A percentile compares a stretch with the other conserved stretches of the same genome.
phyloP scores from a whole-genome alignment of 305 asterid genomes.

The Solanum chacoense region DNA sequence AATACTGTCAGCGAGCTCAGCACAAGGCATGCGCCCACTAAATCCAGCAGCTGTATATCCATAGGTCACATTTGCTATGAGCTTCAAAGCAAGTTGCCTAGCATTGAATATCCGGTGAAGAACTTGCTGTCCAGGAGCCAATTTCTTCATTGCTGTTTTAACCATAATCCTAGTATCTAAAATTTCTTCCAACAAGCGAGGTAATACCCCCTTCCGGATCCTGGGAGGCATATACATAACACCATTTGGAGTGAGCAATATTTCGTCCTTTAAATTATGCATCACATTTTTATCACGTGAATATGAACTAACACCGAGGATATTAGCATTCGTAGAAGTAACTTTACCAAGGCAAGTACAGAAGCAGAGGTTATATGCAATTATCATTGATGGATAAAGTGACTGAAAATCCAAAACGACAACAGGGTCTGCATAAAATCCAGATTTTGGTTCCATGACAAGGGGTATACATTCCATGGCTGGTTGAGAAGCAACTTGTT shows the following conservation, averaged over 20 bases:
- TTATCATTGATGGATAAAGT: constrained; percentile 96
- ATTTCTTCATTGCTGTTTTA: constrained; percentile 89
- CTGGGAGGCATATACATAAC: constrained; percentile 78
- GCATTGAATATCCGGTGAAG: constrained; percentile 85
- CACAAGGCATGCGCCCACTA: constrained; percentile 99
- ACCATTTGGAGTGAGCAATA: constrained; percentile 82
- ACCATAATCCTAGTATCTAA: constrained; percentile 92
- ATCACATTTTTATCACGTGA: constrained; percentile 43
- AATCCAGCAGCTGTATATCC: constrained; percentile 99
- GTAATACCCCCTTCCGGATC: constrained; percentile 73
- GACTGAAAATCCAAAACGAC: constrained; percentile 95
- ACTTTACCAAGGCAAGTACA: constrained; percentile 92
- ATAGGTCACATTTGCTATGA: constrained; percentile 93
- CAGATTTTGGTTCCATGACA: constrained; percentile 98
- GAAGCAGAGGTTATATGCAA: constrained; percentile 89
- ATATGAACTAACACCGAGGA: constrained; percentile 85
- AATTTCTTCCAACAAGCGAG: constrained; percentile 89
- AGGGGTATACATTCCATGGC: constrained; percentile 99
- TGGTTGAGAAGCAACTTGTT: constrained; percentile 92
- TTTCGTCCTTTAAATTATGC: constrained; percentile 38
- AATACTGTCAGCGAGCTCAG: constrained; percentile 98
- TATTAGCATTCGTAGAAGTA: constrained; percentile 32
- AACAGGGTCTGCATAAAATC: constrained; percentile 86
- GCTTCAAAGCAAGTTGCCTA: constrained; percentile 96
- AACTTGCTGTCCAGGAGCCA: constrained; percentile 62